Evolutionary conservation across 2,329 filamentous ascomycete genomes (phyloP).

Genomic region (Conoideocrella luteorostrata): DNA sequence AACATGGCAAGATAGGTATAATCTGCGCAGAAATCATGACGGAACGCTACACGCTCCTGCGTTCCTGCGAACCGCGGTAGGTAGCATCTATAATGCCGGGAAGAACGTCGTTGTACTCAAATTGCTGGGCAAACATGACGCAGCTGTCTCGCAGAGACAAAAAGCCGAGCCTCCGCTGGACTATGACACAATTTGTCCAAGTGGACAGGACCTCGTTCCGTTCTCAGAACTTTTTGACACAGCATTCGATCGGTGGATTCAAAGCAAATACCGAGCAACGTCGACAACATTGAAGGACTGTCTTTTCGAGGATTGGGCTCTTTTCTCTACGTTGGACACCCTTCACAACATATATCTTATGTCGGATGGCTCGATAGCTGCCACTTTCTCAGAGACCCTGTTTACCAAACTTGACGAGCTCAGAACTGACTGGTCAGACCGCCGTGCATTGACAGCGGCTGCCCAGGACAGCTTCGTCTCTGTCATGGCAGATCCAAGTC

Average conservation of each 20-base stretch:
- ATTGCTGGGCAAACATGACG: slow-evolving; percentile 52
- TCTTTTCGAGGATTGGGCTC: slow-evolving; percentile 62
- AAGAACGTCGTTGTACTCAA: slow-evolving; percentile 85
- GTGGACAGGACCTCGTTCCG: slow-evolving; percentile 46
- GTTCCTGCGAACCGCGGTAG: slow-evolving; percentile 64
- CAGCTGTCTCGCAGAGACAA: slow-evolving; percentile 20
- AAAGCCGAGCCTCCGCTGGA: slow-evolving; percentile 43
- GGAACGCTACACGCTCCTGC: slow-evolving; percentile 61
- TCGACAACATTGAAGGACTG: slow-evolving; percentile 58
- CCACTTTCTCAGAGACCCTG: slow-evolving; percentile 59
- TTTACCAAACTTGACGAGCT: slow-evolving; percentile 68
- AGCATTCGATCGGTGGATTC: slow-evolving; percentile 70
- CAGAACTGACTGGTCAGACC: slow-evolving; percentile 65
- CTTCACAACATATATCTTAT: slow-evolving; percentile 72
- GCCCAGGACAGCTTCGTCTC: slow-evolving; percentile 65
- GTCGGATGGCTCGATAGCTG: slow-evolving; percentile 62
- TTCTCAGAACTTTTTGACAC: slow-evolving; percentile 69
- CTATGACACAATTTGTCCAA: slow-evolving; percentile 49
- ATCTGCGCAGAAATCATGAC: slow-evolving; percentile 54
- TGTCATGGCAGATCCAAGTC: slow-evolving; percentile 51
- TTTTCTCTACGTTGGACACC: slow-evolving; percentile 58
- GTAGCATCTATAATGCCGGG: slow-evolving; percentile 76
- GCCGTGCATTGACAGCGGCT: slow-evolving; percentile 72
- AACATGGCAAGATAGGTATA: slow-evolving; percentile 72
- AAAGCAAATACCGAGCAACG: slow-evolving; percentile 64